Base-by-base conservation (phyloP, 495 filamentous ascomycete species). In the Xylaria scruposa region DNA sequence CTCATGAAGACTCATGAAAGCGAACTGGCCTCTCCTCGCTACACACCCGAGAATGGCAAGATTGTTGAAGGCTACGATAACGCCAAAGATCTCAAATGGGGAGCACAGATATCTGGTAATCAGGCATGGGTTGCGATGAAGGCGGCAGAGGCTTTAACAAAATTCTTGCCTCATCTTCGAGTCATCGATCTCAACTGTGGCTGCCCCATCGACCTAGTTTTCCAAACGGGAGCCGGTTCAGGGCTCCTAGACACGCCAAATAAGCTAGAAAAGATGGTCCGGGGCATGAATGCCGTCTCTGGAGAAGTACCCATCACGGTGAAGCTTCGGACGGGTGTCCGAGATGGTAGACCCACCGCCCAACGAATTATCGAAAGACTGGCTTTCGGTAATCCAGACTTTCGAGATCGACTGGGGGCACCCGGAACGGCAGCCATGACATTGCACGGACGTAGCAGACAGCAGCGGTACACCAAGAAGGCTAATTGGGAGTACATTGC, bases 401-500 rank as follows among this genome's bases (percentile, higher is more conserved):
- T 90, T 29, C 83, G 85, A 24, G 84, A 89, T 31, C 74, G 87
- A 38, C 78, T 88, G 24, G 93, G 91, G 0, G 88, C 93, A 17
- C 87, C 90, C 1, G 97, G 95, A 54, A 93, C 93, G 40, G 95
- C 97, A 33, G 94, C 95, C 3, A 92, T 99, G 68, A 98, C 97
- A 1, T 87, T 99, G 3, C 96, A 99, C 79, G 96, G 96, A 53
- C 88, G 96, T 47, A 97, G 92, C 76, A 89, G 94, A 77, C 94
- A 98, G 82, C 97, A 98, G 82, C 89, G 97, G 47, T 99, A 99
- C 81, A 97, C 94, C 0, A 90, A 87, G 73, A 88, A 85, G 49
- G 96, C 96, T 2, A 92, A 99, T 79, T 99, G 97, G 97, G 79
- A 82, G 9, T 99, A 98, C 78, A 98, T 99, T 70, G 90, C 94